Base-by-base conservation (phyloP, 2,329 filamentous ascomycete species). In the Calonectria leucothoes region DNA sequence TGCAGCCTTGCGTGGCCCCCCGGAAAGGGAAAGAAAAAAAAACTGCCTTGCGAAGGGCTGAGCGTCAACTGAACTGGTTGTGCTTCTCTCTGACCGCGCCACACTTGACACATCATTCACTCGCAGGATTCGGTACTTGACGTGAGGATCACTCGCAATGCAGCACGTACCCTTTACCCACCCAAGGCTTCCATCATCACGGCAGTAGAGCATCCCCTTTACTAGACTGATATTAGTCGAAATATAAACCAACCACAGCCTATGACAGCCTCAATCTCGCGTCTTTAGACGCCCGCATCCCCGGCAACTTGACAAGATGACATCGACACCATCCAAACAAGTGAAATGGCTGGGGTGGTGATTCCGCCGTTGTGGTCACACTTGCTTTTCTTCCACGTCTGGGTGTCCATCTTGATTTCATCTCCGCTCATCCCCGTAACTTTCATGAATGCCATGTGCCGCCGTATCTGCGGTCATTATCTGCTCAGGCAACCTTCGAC, bases 101-200 rank as follows among this genome's bases (percentile, higher is more conserved):
- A 72, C 65, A 57, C 55, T 57, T 31, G 65, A 72, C 70, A 69
- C 70, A 68, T 72, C 65, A 72, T 48, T 33, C 39, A 48, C 51
- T 52, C 63, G 25, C 52, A 52, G 23, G 27, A 59, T 59, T 59
- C 55, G 55, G 55, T 59, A 59, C 55, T 59, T 59, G 55, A 39
- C 23, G 55, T 37, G 12, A 39, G 33, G n/a, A 37, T 17, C 55
- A 25, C 11, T 59, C 14, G 14, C 55, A 25, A 20, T 20, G 17
- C 6, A 25, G 31, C 69, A 71, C 69, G 69, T 71, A 68, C 57
- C 65, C 33, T 65, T 37, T 64, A 45, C 59, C 25, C 39, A 14
- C 23, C 59, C 14, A 25, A 64, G 59, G 11, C 12, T 25, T 29
- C 42, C 35, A 45, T 45, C 33, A 45, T 35, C 63, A 49, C 33